These are phyloP conservation scores for Inga leiocalycina DNA, from an alignment of 306 rosid genomes.

Conservation along the genomic window DNA sequence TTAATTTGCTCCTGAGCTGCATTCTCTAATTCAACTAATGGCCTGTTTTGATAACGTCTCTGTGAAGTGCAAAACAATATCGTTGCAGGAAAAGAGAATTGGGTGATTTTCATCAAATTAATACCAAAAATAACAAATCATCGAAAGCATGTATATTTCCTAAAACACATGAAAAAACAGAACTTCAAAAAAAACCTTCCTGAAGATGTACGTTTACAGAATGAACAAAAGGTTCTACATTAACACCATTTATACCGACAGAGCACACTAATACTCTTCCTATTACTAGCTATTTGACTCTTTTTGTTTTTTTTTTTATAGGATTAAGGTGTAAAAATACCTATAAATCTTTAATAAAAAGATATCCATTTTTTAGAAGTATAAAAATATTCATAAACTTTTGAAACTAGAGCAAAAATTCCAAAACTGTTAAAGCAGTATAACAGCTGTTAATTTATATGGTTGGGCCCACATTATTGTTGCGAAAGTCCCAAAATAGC, in stretches of 20 bases:
- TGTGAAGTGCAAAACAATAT: slow-evolving; percentile 42
- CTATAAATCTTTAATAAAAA: too few relatives aligned
- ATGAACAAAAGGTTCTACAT: background rate
- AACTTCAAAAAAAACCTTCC: background rate
- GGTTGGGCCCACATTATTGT: too few relatives aligned
- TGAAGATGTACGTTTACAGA: background rate
- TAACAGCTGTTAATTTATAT: too few relatives aligned
- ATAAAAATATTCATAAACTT: too few relatives aligned
- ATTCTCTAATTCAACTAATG: slow-evolving; percentile 80
- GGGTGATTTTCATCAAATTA: background rate
- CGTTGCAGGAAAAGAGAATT: background rate
- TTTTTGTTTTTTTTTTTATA: too few relatives aligned
- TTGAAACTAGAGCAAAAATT: too few relatives aligned
- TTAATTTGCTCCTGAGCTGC: slow-evolving; percentile 96
- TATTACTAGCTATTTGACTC: background rate
- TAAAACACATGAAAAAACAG: background rate
- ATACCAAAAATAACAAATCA: background rate
- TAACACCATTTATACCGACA: background rate
- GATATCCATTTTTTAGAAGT: too few relatives aligned
- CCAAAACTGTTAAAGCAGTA: too few relatives aligned
- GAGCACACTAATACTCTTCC: background rate
- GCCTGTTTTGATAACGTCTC: slow-evolving; percentile 80
- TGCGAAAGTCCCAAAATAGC: too few relatives aligned
- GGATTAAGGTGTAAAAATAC: too few relatives aligned
- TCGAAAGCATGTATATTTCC: background rate